Base-by-base conservation (phyloP, 768 basidiomycete genomes). In the Leucogyrophana mollusca region DNA sequence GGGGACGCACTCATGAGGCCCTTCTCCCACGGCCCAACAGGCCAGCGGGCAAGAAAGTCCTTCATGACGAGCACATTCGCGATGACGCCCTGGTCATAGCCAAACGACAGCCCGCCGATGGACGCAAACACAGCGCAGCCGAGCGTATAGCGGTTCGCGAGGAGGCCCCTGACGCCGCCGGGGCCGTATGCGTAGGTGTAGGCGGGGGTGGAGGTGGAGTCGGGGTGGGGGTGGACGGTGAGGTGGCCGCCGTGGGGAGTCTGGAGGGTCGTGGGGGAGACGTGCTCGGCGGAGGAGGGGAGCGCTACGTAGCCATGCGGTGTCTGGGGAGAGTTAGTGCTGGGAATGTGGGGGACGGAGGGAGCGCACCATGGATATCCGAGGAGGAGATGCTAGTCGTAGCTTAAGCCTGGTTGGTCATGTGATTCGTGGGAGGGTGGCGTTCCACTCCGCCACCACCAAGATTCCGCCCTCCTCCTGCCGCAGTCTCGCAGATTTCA, bases 51-150 rank as follows among this genome's bases (percentile, higher is more conserved):
- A 21, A 78, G 53, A 54, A 92, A 92, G 54, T 89, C 84, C 33
- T 73, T 68, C 89, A 91, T 91, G 10, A 91, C 87, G 10, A 92
- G 73, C 11, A 92, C 82, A 60, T 91, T 92, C 3, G 90, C 86
- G 52, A 92, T 89, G 45, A 90, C 89, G 30, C 88, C 88, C 58
- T 90, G 88, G 56, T 90, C 88, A 57, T 90, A 90, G 8, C 88
- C 88, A 62, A 90, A 90, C 11, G 84, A 80, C 46, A 90, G 59
- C 0, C 87, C 87, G 1, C 88, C 88, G 54, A 90, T 78, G 9
- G 83, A 85, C 1, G 84, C 88, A 52, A 90, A 88, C 39, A 84
- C 68, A 4, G 83, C 86, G 50, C 87, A 90, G 2, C 80, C 66
- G 7, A 84, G 63, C 4, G 82, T 77, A 53, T 83, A 87, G 46